Evolutionary conservation across 148 eudicot species (phyloP).

Genomic region (Rhododendron ovatum): DNA sequence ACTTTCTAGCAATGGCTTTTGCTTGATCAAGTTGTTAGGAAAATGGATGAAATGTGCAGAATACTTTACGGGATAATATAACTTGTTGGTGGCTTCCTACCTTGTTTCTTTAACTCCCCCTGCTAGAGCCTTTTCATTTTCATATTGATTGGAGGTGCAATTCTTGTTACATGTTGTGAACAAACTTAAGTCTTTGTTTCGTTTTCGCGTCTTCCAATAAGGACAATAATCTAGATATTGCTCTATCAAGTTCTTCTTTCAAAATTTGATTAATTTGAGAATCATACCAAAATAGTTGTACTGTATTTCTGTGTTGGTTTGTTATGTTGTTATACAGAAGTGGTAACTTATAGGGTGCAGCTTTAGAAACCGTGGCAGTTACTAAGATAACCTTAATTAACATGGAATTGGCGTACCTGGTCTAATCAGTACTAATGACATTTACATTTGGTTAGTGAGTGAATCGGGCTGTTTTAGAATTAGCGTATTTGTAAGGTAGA

Average conservation of each 20-base stretch:
- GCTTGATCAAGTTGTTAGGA: background rate
- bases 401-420: background rate
- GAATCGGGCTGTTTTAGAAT: background rate
- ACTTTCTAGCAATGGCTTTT: background rate
- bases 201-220: background rate
- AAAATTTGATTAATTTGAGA: background rate
- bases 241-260: background rate
- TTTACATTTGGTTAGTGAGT: background rate
- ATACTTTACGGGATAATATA: background rate
- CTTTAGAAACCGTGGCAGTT: background rate
- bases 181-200: background rate
- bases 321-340: background rate
- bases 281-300: background rate
- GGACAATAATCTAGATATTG: background rate
- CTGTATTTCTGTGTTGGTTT: background rate
- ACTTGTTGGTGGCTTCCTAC: background rate
- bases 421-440: background rate
- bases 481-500: background rate
- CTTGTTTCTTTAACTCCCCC: background rate
- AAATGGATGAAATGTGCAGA: background rate
- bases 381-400: background rate
- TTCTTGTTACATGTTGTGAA: background rate
- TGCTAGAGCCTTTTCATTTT: background rate
- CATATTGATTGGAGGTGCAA: too few relatives aligned
- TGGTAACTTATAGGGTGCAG: background rate